These are phyloP conservation scores for Penicillium sp. DNA, from an alignment of 2,329 filamentous ascomycete genomes.

Conservation along the genomic window DNA sequence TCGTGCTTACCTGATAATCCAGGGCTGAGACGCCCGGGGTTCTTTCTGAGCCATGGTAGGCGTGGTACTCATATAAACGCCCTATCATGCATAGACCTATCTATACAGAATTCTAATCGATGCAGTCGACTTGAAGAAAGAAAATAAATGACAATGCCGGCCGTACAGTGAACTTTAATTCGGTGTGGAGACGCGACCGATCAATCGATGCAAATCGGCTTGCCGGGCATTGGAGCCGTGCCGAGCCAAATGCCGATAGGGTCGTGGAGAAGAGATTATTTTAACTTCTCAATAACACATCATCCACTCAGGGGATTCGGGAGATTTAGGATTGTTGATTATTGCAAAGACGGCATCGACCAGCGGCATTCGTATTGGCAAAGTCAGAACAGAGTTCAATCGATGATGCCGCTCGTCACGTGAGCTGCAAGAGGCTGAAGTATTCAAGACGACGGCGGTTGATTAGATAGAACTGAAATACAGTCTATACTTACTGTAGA, in stretches of 20 bases:
- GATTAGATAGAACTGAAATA: too few relatives aligned
- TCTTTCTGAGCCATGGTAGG: conserved; percentile 10
- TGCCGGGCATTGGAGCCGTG: conserved; percentile 21
- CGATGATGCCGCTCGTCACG: neutral
- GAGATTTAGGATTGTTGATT: neutral
- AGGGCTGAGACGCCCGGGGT: neutral
- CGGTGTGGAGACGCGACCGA: conserved; percentile 3
- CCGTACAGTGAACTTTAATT: neutral
- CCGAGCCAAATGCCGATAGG: conserved; percentile 27
- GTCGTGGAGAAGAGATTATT: neutral
- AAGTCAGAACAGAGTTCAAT: conserved; percentile 1
- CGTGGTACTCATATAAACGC: neutral
- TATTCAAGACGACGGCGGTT: too few relatives aligned
- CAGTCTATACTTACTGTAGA: too few relatives aligned
- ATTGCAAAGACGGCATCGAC: neutral
- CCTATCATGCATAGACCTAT: neutral
- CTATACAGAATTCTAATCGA: neutral
- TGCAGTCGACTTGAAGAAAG: neutral
- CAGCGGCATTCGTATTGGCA: neutral
- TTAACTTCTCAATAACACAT: neutral
- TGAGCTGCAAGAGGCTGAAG: neutral
- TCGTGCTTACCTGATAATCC: conserved; percentile 14
- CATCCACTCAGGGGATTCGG: neutral
- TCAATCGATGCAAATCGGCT: conserved; percentile 19
- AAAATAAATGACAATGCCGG: neutral